Evolutionary conservation across 2,329 filamentous ascomycete genomes (phyloP).

Genomic region (Thelonectria olida): DNA sequence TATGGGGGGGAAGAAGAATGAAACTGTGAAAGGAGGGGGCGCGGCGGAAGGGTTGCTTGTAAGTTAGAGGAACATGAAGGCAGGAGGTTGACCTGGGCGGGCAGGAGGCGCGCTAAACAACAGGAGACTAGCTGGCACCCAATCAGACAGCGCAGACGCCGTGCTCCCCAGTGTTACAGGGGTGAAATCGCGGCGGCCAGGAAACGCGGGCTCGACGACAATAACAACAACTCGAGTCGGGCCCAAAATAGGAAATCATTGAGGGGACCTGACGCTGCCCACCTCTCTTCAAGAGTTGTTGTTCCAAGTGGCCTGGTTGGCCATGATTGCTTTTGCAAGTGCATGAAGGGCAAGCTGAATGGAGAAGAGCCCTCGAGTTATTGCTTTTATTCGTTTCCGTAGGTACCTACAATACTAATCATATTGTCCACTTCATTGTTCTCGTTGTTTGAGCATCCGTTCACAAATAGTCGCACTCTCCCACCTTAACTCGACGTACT

Average conservation of each 20-base stretch:
- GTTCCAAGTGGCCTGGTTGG: constrained; percentile 7
- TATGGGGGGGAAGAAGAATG: constrained; percentile 27
- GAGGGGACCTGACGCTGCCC: constrained; percentile 23
- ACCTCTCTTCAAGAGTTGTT: constrained; percentile 7
- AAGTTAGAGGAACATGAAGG: constrained; percentile 34
- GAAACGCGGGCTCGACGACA: constrained; percentile 38
- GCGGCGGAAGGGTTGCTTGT: constrained; percentile 38
- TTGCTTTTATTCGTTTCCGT: no score
- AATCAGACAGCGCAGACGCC: constrained; percentile 30
- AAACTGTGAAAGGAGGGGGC: constrained; percentile 23
- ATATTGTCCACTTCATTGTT: not conserved
- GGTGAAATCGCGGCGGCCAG: constrained; percentile 37
- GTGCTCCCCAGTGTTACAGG: constrained; percentile 29
- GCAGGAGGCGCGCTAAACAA: constrained; percentile 38
- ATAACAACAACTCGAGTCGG: constrained; percentile 37
- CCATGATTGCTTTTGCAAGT: not conserved
- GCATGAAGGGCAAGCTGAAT: not conserved
- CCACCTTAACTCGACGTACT: no score
- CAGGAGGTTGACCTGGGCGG: constrained; percentile 40
- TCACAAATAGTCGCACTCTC: no score
- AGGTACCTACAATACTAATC: no score
- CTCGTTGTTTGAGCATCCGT: not conserved
- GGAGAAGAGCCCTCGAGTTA: not conserved
- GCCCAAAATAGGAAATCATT: constrained; percentile 33
- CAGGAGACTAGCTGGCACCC: constrained; percentile 14